Evolutionary conservation across 2,329 filamentous ascomycete genomes (phyloP), one percentile per base, ranked within the genome.

Genomic region (Teratosphaeria zuluensis): DNA sequence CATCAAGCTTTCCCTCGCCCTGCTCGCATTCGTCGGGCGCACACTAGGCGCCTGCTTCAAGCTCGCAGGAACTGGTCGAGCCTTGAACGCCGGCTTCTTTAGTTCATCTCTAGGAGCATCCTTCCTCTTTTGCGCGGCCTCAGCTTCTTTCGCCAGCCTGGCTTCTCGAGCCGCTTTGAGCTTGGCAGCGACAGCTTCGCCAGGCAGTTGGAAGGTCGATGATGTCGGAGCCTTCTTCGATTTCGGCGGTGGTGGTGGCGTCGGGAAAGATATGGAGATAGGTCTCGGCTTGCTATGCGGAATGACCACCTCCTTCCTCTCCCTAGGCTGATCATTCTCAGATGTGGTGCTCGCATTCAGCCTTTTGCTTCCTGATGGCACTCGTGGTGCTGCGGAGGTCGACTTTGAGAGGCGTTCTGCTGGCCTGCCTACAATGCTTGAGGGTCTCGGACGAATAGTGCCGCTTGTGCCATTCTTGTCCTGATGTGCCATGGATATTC

Each of bases 131-230:
- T 62, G 69, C 57, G 68, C 55, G 6, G 31, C 53, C 31, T 59
- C 60, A 4, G 66, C 64, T 54, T 64, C 70, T 64, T 72, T 75
- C 16, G 32, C 38, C 35, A 56, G 16, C n/a, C 66, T 69, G 64
- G 24, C 69, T 33, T 69, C 65, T 12, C 76, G 74, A 24, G 77
- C 74, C 6, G 77, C 78, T 64, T 77, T 81, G n/a, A 81, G 68
- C 62, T 78, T 81, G 4, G 78, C 78, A 2, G 80, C 78, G 4
- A 81, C 72, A 14, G 74, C 77, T 62, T 82, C 80, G 16, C 80
- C 80, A 0, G 80, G 80, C 0, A 83, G 73, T 53, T 77, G 72
- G 64, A 83, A 83, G 3, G 72, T 78, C 7, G 79, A 68, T 55
- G 69, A 75, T 0, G 80, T 82, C 0, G 77, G 77, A 14, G 78